Conservation (phyloP, 352 stramenopile genomes). For the Achlya hypogyna region DNA sequence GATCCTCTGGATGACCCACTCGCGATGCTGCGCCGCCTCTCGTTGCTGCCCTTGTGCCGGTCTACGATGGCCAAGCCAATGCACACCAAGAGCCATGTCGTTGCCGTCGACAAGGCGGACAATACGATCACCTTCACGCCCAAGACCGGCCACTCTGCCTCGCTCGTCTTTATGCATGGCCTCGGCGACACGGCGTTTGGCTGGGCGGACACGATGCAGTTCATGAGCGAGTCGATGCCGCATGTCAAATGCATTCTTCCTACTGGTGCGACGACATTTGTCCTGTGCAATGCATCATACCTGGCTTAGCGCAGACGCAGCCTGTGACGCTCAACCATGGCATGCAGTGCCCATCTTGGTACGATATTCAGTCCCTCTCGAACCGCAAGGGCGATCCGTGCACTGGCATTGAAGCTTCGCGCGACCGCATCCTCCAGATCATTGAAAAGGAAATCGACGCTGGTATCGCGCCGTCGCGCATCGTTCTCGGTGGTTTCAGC, state of each 20-base stretch:
- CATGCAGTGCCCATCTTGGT: conserved; percentile 91
- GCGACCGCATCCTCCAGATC: conserved; percentile 54
- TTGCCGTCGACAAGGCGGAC: conserved; percentile 6
- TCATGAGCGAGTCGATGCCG: conserved; percentile 42
- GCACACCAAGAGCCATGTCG: conserved; percentile 1
- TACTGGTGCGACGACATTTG: conserved; percentile 29
- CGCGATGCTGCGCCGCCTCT: not conserved
- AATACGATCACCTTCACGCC: conserved; percentile 14
- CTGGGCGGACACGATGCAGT: conserved; percentile 58
- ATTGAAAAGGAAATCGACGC: conserved; percentile 63
- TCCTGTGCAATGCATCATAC: not conserved
- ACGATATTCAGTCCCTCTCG: conserved; percentile 89
- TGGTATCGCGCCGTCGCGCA: conserved; percentile 79
- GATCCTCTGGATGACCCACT: too few relatives aligned
- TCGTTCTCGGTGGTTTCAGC: conserved; percentile 92
- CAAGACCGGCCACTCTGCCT: conserved; percentile 9
- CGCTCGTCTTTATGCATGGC: conserved; percentile 79
- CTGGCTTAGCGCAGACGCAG: conserved; percentile 50
- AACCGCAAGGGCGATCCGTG: conserved; percentile 81
- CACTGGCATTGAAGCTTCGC: conserved; percentile 82
- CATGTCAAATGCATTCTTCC: conserved; percentile 74
- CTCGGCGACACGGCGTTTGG: conserved; percentile 88
- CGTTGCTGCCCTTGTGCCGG: not conserved
- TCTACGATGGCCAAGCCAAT: not conserved
- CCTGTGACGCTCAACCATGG: conserved; percentile 94